These are phyloP conservation scores for Gloeophyllum trabeum DNA, from an alignment of 768 basidiomycete species.

Conservation along the genomic window DNA sequence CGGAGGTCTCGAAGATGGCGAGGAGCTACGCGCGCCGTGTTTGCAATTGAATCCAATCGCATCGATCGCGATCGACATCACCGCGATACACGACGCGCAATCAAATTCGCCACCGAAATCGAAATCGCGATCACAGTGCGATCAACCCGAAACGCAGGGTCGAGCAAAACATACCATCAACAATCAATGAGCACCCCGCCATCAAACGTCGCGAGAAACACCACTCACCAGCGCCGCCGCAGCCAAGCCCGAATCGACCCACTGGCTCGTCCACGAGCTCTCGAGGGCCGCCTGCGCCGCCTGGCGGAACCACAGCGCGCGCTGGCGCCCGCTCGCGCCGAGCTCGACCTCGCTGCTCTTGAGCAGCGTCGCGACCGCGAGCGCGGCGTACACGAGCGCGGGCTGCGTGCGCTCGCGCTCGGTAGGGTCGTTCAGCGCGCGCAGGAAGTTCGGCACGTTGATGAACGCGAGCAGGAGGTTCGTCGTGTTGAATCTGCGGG, in stretches of 20 bases:
- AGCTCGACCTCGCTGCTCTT: slow-evolving; percentile 58
- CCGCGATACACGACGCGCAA: no score
- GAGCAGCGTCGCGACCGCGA: slow-evolving; percentile 66
- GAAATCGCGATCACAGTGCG: no score
- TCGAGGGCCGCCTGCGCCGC: slow-evolving; percentile 45
- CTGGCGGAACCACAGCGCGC: slow-evolving; percentile 46
- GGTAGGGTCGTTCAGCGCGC: slow-evolving; percentile 38
- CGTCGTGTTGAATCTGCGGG: slow-evolving; percentile 49
- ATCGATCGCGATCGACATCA: no score
- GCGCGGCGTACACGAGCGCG: slow-evolving; percentile 51
- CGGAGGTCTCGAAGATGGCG: slow-evolving; percentile 67
- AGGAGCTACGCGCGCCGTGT: slow-evolving; percentile 37
- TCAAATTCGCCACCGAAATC: no score
- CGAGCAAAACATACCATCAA: no score
- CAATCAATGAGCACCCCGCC: not conserved
- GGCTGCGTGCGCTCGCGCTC: slow-evolving; percentile 53
- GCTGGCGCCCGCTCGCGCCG: slow-evolving; percentile 38
- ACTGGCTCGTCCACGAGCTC: slow-evolving; percentile 33
- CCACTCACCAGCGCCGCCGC: slow-evolving; percentile 57
- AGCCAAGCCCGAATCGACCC: slow-evolving; percentile 54
- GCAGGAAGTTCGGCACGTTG: slow-evolving; percentile 42
- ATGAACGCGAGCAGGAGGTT: slow-evolving; percentile 63
- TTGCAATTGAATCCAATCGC: not conserved
- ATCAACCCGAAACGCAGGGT: no score
- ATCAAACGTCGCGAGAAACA: not conserved